Evolutionary conservation across 1,139 yeast genomes (phyloP), one percentile per base, ranked within the genome.

Genomic region (Taphrina sp.): DNA sequence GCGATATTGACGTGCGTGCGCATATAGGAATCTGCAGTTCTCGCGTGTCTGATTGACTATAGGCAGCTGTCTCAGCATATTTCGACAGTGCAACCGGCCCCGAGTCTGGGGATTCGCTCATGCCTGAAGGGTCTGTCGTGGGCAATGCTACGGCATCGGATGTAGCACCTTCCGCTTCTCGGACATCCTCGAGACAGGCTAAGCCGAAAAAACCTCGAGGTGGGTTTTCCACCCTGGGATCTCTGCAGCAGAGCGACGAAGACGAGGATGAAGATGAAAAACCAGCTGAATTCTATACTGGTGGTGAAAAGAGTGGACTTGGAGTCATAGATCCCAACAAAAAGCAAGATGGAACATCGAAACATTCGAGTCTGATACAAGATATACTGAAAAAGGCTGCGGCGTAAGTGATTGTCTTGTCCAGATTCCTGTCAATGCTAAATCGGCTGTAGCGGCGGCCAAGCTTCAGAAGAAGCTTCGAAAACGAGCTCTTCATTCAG

Each of bases 281-380:
- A 7, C 55, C 45, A 5, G 52, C 57, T 7, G 52, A 59, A 20
- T 56, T 57, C 26, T 95, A 92, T 64, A 92, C 97, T 2, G 96
- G 96, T 20, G 98, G 96, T 56, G 96, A 90, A 68, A 90, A 90
- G 65, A 87, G 96, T 1, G 97, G 85, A 0, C 74, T 92, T 62
- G 95, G 92, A 63, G 96, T 92, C 10, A 95, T 94, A 67, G 90
- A 90, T 67, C 97, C 97, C 7, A 80, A 82, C 64, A 74, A 74
- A 55, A 46, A 53, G 24, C 58, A 61, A 31, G 59, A 61, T 41
- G 45, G 39, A n/a, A 16, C 46, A 24, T 28, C 26, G 8, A 23
- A 24, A 12, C 38, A 45, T 2, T 19, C 28, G 39, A 61, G 69
- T 31, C 64, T 83, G 42, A 81, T 83, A 23, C 77, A 76, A 60